Evolutionary conservation across 768 basidiomycete species (phyloP), one percentile per base, ranked within the genome.

Genomic region (Boletellus ananas): DNA sequence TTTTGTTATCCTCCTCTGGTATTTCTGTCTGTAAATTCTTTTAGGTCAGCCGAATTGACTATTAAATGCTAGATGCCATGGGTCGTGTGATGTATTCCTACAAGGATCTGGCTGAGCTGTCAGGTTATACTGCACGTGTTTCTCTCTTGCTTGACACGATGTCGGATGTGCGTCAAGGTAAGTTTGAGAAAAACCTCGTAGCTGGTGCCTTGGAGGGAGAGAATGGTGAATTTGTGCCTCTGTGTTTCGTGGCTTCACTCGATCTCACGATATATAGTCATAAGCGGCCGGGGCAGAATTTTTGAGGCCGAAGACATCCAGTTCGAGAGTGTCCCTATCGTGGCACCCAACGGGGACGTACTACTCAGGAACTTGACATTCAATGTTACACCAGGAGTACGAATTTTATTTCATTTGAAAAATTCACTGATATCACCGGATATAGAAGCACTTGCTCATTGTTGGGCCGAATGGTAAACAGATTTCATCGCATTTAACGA

Each of bases 81-180:
- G 94, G 94, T 29, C 81, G 94, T 17, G 84, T 96, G 25, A 93
- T 98, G 91, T 95, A 94, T 66, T 93, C 91, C 3, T 97, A 96
- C 74, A 97, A 96, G 69, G 94, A 98, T 65, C 75, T 99, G 4
- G 84, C 92, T 5, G 95, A 99, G 65, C 80, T 99, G 31, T 93
- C 95, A 4, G 95, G 95, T 11, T 97, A 96, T 65, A 97, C 95
- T 3, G 81, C 91, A 1, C 84, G 95, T 13, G 95, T 99, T 1
- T 85, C 88, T 29, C 80, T 85, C 38, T 77, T 97, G 1, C 78
- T 99, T 9, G 90, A 94, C 47, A 92, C 93, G 1, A 95, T 98
- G 83, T 76, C 83, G 18, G 93, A 94, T 50, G 82, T 95, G 20
- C 81, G 82, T 51, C 71, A 79, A 43, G 92, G 93, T 25, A 87